Percentiles rank a stretch among this genome's conserved stretches.
Conservation (phyloP, 345 rosid genomes). For the Dimocarpus longan region DNA sequence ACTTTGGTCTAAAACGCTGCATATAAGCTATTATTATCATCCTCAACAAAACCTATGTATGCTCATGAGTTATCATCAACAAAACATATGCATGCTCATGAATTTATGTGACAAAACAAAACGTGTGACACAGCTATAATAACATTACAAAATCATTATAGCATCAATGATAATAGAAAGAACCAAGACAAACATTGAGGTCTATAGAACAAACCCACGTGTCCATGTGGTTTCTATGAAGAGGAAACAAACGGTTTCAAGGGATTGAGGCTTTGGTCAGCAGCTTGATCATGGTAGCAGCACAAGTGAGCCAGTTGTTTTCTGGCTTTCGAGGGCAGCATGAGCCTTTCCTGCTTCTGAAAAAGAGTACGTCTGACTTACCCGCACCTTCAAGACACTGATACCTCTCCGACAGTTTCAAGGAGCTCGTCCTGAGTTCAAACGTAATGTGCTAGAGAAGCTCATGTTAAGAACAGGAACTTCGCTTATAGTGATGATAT, state of each 20-base stretch:
- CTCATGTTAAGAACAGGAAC: constrained; percentile 79
- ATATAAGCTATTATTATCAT: no score
- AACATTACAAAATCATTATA: no score
- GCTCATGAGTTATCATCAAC: no score
- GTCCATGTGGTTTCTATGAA: no score
- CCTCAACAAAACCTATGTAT: no score
- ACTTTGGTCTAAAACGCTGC: no score
- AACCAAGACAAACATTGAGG: no score
- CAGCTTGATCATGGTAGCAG: constrained; percentile 53
- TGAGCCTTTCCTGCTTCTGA: constrained; percentile 74
- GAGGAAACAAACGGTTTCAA: neutral
- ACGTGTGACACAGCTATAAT: no score
- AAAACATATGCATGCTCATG: no score
- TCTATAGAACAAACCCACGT: no score
- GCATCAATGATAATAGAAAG: no score
- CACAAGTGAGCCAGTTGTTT: constrained; percentile 76
- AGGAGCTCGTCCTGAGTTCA: constrained; percentile 57
- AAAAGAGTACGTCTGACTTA: constrained; percentile 72
- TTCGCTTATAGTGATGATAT: constrained; percentile 67
- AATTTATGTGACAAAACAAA: no score
- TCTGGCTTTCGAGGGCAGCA: constrained; percentile 67
- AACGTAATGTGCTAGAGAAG: constrained; percentile 69
- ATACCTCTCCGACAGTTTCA: constrained; percentile 70
- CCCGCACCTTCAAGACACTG: constrained; percentile 54
- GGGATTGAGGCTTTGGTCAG: neutral